A percentile compares a stretch with the other conserved stretches of the same genome.
Conservation (phyloP, 2,329 filamentous ascomycete species). For the Pseudogymnoascus sp. region DNA sequence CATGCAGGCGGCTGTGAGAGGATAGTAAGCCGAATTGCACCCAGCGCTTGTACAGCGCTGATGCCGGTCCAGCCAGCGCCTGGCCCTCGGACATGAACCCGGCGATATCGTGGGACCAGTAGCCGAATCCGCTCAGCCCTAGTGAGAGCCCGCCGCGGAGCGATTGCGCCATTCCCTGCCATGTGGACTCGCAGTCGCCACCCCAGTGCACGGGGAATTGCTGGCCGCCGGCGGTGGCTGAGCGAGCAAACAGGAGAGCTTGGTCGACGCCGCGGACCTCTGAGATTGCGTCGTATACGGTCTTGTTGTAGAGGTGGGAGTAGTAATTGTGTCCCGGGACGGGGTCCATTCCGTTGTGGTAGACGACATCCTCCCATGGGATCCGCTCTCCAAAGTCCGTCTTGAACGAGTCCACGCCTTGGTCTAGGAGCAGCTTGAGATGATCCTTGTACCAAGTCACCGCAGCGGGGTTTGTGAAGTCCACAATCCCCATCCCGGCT, state of each 20-base stretch:
- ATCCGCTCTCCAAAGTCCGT: slow-evolving; percentile 59
- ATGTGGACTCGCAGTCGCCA: slow-evolving; percentile 53
- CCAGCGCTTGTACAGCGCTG: slow-evolving; percentile 55
- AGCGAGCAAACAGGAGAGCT: slow-evolving; percentile 49
- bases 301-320: slow-evolving; percentile 51
- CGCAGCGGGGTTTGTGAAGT: slow-evolving; percentile 54
- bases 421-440: slow-evolving; percentile 45
- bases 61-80: slow-evolving; percentile 40
- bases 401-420: slow-evolving; percentile 53
- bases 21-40: slow-evolving; percentile 53
- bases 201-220: slow-evolving; percentile 52
- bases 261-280: slow-evolving; percentile 39
- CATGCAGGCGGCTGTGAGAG: slow-evolving; percentile 49
- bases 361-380: slow-evolving; percentile 45
- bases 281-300: slow-evolving; percentile 47
- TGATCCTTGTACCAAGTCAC: slow-evolving; percentile 45
- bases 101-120: slow-evolving; percentile 54
- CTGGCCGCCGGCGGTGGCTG: slow-evolving; percentile 50
- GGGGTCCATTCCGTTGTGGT: slow-evolving; percentile 44
- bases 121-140: slow-evolving; percentile 48
- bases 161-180: slow-evolving; percentile 53
- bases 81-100: slow-evolving; percentile 46
- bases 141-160: slow-evolving; percentile 49
- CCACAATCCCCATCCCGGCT: slow-evolving; percentile 53
- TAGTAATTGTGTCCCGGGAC: slow-evolving; percentile 57